Evolutionary conservation across 129 eudicot genomes (phyloP).

Genomic region (Artemisia tridentata): DNA sequence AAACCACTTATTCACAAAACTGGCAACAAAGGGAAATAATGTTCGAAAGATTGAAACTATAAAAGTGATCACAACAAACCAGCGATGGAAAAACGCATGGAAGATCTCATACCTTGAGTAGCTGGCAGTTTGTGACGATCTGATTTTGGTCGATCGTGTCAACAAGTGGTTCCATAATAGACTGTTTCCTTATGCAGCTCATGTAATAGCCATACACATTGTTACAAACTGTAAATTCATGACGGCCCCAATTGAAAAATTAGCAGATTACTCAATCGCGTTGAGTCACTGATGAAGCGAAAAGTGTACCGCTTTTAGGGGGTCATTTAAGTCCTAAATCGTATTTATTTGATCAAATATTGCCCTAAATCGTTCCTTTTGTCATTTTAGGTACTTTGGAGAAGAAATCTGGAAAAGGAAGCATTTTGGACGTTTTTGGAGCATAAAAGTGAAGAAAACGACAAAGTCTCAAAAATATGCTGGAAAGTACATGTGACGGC

Average conservation of each 20-base stretch:
- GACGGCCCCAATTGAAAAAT: neutral
- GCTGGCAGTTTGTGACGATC: constrained; percentile 79
- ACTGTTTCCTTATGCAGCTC: constrained; percentile 93
- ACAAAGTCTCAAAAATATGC: too few relatives aligned
- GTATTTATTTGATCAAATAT: too few relatives aligned
- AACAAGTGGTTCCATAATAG: constrained; percentile 91
- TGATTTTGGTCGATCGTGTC: constrained; percentile 90
- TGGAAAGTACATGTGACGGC: too few relatives aligned
- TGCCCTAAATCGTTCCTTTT: too few relatives aligned
- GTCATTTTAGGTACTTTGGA: too few relatives aligned
- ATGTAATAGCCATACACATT: constrained; percentile 92
- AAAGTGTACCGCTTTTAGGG: too few relatives aligned
- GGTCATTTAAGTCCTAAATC: too few relatives aligned
- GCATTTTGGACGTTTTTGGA: too few relatives aligned
- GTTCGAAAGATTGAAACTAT: neutral
- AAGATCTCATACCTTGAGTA: constrained; percentile 55
- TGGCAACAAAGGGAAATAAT: neutral
- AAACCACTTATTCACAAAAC: too few relatives aligned
- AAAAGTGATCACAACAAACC: neutral
- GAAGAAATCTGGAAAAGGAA: too few relatives aligned
- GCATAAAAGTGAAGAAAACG: too few relatives aligned
- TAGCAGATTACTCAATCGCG: neutral
- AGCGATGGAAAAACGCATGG: neutral
- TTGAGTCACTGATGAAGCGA: too few relatives aligned
- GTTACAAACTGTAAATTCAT: constrained; percentile 73